Percentiles rank a stretch among this genome's conserved stretches.
phyloP scores from a whole-genome alignment of 192 early-diverging fungal genomes.

The Dissophora ornata region DNA sequence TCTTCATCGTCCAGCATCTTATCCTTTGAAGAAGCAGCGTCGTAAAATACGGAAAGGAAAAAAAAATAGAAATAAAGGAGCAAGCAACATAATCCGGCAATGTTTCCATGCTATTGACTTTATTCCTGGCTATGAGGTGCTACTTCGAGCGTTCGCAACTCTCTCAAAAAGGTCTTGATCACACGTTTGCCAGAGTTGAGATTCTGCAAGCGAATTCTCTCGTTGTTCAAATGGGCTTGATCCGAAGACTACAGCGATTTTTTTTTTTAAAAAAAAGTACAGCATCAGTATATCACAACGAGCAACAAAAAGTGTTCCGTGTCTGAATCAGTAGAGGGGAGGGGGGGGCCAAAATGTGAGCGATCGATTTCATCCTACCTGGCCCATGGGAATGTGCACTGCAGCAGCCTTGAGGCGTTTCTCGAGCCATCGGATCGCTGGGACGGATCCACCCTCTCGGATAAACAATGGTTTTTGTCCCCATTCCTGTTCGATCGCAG shows the following conservation, averaged over 20 bases:
- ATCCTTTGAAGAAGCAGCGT: not conserved
- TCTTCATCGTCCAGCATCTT: conserved; percentile 2
- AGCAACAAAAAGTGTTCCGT: too few relatives aligned
- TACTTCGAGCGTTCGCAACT: conserved; percentile 30
- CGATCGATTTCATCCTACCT: too few relatives aligned
- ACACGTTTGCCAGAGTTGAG: conserved; percentile 74
- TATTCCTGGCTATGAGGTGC: conserved; percentile 14
- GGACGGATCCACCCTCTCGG: conserved; percentile 83
- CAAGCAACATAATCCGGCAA: not conserved
- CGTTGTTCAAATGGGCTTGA: conserved; percentile 82
- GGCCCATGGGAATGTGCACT: conserved; percentile 84
- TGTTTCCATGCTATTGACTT: too few relatives aligned
- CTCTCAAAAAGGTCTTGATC: conserved; percentile 62
- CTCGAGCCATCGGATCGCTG: conserved; percentile 80
- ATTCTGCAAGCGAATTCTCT: conserved; percentile 78
- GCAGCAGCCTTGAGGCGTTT: conserved; percentile 70
- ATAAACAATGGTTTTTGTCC: conserved; percentile 75
- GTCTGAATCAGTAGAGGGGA: too few relatives aligned
- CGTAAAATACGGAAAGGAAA: not conserved
- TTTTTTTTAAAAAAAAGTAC: too few relatives aligned
- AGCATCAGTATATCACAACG: too few relatives aligned
- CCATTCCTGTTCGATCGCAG: conserved; percentile 72
- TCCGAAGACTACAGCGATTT: conserved; percentile 70
- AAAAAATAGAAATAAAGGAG: not conserved
- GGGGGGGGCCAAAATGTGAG: too few relatives aligned